Evolutionary conservation across 805 yeast species (phyloP), one percentile per base, ranked within the genome.

Genomic region (Candida bentonensis): DNA sequence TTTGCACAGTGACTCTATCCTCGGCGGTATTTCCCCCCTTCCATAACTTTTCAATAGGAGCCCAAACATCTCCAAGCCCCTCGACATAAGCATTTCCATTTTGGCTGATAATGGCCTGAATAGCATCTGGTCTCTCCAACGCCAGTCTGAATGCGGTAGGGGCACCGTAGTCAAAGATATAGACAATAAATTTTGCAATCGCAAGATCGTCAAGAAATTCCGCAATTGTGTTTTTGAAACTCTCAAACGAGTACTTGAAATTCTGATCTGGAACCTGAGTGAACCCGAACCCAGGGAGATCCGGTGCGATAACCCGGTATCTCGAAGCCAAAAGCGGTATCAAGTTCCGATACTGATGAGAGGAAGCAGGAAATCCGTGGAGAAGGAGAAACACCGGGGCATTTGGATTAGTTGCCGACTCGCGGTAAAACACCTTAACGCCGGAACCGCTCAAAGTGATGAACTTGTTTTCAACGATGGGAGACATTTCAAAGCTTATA

Each of bases 301-400:
- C 73, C 4, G 73, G 73, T 2, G 72, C 72, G 43, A 68, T 48
- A 11, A 68, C 56, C 43, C 63, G 69, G 47, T 55, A 69, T 20
- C 61, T 46, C 3, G 59, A 49, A 3, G 64, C 58, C 23, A 68
- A 53, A 26, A 65, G 48, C 3, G 68, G 64, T 44, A 68, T 65
- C 48, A 68, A 48, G 39, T 60, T 49, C 34, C 67, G 53, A 53
- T 53, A 68, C 64, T 58, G 60, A 45, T 59, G 57, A 1, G 73
- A 68, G 2, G 73, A 67, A 2, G 70, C 56, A 9, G 73, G 73
- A 46, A 55, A 68, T 1, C 73, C 73, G 48, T 68, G 73, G 21
- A 68, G 59, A 39, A 68, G 56, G 22, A 68, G 49, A n/a, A 68
- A 45, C 4, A 50, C 52, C 3, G 68, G 66, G 23, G 21, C 23